These are phyloP conservation scores for Uronychia setigera DNA, from an alignment of 73 alveolate genomes.

Conservation along the genomic window DNA sequence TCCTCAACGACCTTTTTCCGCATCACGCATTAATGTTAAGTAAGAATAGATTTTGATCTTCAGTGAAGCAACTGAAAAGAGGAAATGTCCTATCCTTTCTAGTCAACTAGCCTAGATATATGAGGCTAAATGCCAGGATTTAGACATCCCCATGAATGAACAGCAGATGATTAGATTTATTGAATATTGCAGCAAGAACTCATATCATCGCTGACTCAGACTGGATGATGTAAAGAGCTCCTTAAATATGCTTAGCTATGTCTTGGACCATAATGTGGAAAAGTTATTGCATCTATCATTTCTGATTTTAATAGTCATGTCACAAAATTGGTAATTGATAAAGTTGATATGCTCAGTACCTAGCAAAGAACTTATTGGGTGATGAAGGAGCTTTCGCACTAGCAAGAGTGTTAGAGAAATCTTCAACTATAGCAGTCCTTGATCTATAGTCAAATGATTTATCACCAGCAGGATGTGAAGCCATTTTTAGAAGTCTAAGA, in stretches of 20 bases:
- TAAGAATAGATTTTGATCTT: not conserved
- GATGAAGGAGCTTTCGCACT: conserved; percentile 31
- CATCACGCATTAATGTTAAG: not conserved
- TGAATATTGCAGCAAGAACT: not conserved
- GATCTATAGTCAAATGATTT: conserved; percentile 40
- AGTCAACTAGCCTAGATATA: not conserved
- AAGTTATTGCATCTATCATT: not conserved
- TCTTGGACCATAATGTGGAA: not conserved
- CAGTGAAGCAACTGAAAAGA: not conserved
- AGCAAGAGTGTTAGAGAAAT: conserved; percentile 18
- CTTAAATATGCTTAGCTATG: not conserved
- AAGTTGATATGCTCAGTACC: not conserved
- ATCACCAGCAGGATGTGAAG: conserved; percentile 30
- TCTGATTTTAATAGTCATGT: not conserved
- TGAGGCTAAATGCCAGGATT: not conserved
- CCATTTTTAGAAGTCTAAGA: conserved; percentile 13
- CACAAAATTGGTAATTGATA: not conserved
- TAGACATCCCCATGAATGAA: not conserved
- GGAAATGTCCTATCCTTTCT: not conserved
- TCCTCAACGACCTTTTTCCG: not conserved
- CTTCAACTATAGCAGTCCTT: conserved; percentile 10
- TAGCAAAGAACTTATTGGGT: conserved; percentile 13
- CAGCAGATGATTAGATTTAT: not conserved
- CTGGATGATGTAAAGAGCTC: not conserved
- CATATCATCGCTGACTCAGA: not conserved